Percentiles rank a stretch among this genome's conserved stretches.
Conservation (phyloP, 1,284 basidiomycete genomes). For the Athelia sp. region DNA sequence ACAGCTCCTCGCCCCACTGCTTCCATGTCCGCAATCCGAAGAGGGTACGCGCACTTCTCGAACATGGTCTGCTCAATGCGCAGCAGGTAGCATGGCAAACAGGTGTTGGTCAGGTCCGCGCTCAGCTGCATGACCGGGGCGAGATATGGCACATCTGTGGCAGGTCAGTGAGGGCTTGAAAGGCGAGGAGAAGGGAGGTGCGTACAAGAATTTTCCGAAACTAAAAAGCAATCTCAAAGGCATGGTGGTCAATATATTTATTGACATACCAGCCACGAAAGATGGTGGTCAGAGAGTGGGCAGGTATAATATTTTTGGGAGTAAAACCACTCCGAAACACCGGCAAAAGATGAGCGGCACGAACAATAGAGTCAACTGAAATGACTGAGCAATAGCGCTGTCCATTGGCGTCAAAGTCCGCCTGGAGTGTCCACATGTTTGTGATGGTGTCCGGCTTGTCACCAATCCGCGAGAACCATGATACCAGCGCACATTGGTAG, state of each 20-base stretch:
- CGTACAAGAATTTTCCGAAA: too few relatives aligned
- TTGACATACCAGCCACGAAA: slow-evolving; percentile 1
- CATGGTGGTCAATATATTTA: slow-evolving; percentile 3
- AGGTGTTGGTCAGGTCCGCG: too few relatives aligned
- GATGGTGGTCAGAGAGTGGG: neutral
- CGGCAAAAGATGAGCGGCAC: slow-evolving; percentile 4
- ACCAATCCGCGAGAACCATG: slow-evolving; percentile 10
- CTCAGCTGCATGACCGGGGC: too few relatives aligned
- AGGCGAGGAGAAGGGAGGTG: too few relatives aligned
- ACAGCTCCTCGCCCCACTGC: too few relatives aligned
- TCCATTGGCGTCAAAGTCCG: neutral
- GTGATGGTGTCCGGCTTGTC: slow-evolving; percentile 3
- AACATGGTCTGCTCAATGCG: too few relatives aligned
- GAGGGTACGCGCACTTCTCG: too few relatives aligned
- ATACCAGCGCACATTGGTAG: slow-evolving; percentile 6
- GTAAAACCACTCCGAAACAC: neutral
- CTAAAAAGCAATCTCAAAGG: slow-evolving; percentile 2
- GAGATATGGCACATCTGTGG: too few relatives aligned
- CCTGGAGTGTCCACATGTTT: slow-evolving; percentile 7
- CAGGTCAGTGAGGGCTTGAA: too few relatives aligned
- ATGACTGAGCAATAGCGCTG: slow-evolving; percentile 3
- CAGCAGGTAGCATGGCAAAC: too few relatives aligned
- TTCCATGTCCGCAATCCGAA: too few relatives aligned
- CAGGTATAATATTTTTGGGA: too few relatives aligned
- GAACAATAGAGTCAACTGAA: slow-evolving; percentile 3